Conservation (phyloP, 306 rosid species). For the Carpinus viminea region DNA sequence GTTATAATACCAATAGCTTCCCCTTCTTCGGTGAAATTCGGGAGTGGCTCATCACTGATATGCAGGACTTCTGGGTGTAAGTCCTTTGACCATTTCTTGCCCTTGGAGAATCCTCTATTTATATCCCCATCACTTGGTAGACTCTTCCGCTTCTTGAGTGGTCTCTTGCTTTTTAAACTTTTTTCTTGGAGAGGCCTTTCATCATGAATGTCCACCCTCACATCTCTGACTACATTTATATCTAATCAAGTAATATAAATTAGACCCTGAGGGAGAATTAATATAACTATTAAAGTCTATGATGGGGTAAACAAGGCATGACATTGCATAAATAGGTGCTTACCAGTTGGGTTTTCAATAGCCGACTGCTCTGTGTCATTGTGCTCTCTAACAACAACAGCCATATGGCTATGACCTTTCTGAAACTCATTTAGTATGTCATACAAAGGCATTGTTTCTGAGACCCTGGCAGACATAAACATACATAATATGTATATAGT, state of each 20-base stretch:
- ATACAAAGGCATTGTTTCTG: conserved; percentile 75
- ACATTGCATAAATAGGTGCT: conserved; percentile 18
- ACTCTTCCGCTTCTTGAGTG: conserved; percentile 69
- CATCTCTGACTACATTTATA: conserved; percentile 51
- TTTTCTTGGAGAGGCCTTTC: conserved; percentile 58
- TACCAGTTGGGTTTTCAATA: conserved; percentile 43
- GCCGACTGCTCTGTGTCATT: conserved; percentile 39
- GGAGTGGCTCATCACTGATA: conserved; percentile 65
- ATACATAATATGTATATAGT: neutral
- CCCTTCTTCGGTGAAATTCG: conserved; percentile 68
- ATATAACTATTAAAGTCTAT: neutral
- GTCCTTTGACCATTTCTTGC: conserved; percentile 76
- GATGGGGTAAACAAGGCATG: neutral
- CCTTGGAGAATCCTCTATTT: conserved; percentile 51
- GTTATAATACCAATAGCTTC: conserved; percentile 90
- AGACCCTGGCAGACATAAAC: conserved; percentile 47
- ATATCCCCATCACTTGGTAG: conserved; percentile 43
- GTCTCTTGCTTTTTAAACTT: conserved; percentile 49
- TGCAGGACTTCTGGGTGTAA: conserved; percentile 82
- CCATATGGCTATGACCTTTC: conserved; percentile 98
- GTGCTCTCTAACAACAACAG: conserved; percentile 58
- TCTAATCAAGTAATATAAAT: neutral
- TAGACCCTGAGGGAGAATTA: neutral
- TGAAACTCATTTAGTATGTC: conserved; percentile 95
- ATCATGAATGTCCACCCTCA: conserved; percentile 67